Base-by-base conservation (phyloP, 2,329 filamentous ascomycete genomes). In the Plectosphaerella cucumerina region DNA sequence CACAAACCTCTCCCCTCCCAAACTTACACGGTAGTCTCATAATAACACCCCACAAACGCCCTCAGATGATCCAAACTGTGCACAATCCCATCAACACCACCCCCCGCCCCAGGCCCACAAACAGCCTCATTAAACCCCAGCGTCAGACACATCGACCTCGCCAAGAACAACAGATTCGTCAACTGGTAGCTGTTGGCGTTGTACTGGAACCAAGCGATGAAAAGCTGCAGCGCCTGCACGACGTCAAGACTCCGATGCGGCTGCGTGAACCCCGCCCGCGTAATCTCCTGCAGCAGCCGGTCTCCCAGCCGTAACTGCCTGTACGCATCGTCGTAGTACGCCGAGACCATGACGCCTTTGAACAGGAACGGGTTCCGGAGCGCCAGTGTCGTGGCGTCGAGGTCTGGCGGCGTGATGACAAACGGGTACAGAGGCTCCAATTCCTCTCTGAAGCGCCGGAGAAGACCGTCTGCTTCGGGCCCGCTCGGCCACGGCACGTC, bases 151-250 rank as follows among this genome's bases (percentile, higher is more conserved):
- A 78, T 69, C 6, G 74, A 75, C 35, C 76, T 63, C 5, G 72
- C 68, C 47, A 80, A 63, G 54, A 75, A 78, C 3, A 79, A 61
- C 5, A 79, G 51, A 48, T 78, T 78, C 1, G 70, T 76, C 35
- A 78, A 62, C 58, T 78, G 74, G 45, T 74, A 72, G 55, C 72
- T 76, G 58, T 73, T 76, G 45, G 78, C 61, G 35, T 69, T 73
- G 58, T 74, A 74, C 52, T 77, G 72, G 50, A 70, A 75, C 76
- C 76, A 80, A 9, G 69, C 67, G 18, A 78, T 59, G 14, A 77
- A 49, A 14, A 80, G 56, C 59, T 74, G 65, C 48, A 79, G 52
- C 1, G 67, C 73, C 56, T 78, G 75, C 15, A 80, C 62, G 26
- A 79, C 57, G 51, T 79, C 77, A 4, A 80, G 56, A 22, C 63